Evolutionary conservation across 768 basidiomycete genomes (phyloP).

Genomic region (Leccinellum albellum): DNA sequence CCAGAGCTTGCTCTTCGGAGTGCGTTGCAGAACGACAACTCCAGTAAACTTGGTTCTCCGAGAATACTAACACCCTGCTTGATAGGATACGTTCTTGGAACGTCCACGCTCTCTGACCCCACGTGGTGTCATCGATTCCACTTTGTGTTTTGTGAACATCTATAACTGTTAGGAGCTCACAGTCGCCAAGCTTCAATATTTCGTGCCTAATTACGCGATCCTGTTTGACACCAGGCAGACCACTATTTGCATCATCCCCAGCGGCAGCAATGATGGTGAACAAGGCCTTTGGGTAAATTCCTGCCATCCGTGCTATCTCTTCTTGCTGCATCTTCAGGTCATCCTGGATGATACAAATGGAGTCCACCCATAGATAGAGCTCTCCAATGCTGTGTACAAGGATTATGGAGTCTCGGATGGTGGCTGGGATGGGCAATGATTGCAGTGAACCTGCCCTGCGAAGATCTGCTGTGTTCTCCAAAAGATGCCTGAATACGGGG

Average conservation of each 20-base stretch:
- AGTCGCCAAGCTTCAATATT: constrained; percentile 5
- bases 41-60: constrained; percentile 16
- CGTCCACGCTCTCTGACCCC: constrained; percentile 17
- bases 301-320: constrained; percentile 24
- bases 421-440: constrained; percentile 13
- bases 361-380: constrained; percentile 28
- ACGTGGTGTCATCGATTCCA: constrained; percentile 4
- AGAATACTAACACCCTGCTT: constrained; percentile 17
- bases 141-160: background rate
- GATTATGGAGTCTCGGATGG: constrained; percentile 22
- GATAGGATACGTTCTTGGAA: constrained; percentile 20
- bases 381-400: constrained; percentile 19
- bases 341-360: constrained; percentile 23
- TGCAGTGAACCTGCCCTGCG: constrained; percentile 1
- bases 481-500: constrained; percentile 10
- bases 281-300: constrained; percentile 16
- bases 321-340: constrained; percentile 12
- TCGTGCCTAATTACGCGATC: constrained; percentile 5
- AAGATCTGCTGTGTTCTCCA: constrained; percentile 3
- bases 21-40: constrained; percentile 5
- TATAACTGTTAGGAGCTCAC: constrained; percentile 11
- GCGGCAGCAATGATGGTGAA: constrained; percentile 21
- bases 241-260: constrained; percentile 6
- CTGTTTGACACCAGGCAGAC: constrained; percentile 9
- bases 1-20: constrained; percentile 14